Base-by-base conservation (phyloP, 495 filamentous ascomycete species). In the Aspergillus bertholletiae region DNA sequence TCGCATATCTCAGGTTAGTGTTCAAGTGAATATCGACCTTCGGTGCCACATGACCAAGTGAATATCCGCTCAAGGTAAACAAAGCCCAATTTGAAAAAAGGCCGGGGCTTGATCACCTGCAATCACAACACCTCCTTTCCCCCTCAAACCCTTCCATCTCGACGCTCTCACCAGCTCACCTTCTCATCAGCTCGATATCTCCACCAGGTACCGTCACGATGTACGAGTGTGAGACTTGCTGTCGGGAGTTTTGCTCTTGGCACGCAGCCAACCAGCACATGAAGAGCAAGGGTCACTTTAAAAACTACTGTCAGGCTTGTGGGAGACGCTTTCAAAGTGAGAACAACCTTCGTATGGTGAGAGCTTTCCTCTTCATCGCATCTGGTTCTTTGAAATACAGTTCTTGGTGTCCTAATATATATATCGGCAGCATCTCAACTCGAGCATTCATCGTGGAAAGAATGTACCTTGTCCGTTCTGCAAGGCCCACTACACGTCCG, bases 391-490 rank as follows among this genome's bases (percentile, higher is more conserved):
- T 4, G 39, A 37, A n/a, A 51, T 12, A 13, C 5, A 50, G 18
- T 22, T 2, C 24, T 34, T 50, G 22, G 7, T 9, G 37, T 13
- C 55, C 47, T 59, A 24, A 58, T 30, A 27, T 28, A 5, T 41
- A 1, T 24, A 11, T 18, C 18, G 32, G 13, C 48, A 80, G 75
- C 76, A 81, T 56, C 59, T 75, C 2, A 73, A 77, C 21, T 80
- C 77, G 0, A 62, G 58, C 15, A 64, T 55, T 21, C 73, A 78
- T 54, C 70, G 64, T 7, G 68, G 72, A 24, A 41, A 22, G 0
- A 53, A 55, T 0, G 28, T 77, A 39, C 0, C 39, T 6, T 82
- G 76, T 44, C 72, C 76, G 2, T 79, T 80, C 66, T 81, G 77
- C 63, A 64, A 63, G 26, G 24, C 22, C 20, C 44, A 7, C 7